phyloP scores from a whole-genome alignment of 2,329 filamentous ascomycete species.

The Diplodia seriata region DNA sequence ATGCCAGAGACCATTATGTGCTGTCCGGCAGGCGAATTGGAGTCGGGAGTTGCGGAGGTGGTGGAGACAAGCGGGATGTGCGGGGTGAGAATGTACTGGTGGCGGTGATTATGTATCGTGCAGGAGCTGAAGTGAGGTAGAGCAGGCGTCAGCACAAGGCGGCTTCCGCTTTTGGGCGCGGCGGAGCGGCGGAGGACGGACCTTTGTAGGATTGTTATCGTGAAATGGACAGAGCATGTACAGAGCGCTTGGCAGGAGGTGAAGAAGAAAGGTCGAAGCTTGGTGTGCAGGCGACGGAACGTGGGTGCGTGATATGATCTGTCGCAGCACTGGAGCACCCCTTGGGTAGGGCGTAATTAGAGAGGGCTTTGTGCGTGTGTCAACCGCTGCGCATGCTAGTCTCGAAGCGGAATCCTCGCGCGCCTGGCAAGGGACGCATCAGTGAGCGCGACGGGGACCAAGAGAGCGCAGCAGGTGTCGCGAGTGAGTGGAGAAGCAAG shows the following conservation, averaged over 20 bases:
- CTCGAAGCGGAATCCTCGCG: conserved; percentile 49
- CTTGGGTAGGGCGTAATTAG: conserved; percentile 44
- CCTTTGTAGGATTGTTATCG: conserved; percentile 31
- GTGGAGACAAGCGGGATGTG: conserved; percentile 19
- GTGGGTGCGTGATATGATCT: conserved; percentile 43
- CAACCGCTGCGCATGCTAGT: conserved; percentile 49
- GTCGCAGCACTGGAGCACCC: conserved; percentile 36
- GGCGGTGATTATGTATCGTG: conserved; percentile 37
- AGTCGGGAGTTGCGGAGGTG: background rate
- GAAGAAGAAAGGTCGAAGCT: conserved; percentile 31
- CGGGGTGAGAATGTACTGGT: conserved; percentile 28
- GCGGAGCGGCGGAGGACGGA: conserved; percentile 28
- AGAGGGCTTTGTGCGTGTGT: conserved; percentile 36
- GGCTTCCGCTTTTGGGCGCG: conserved; percentile 3
- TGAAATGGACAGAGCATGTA: conserved; percentile 31
- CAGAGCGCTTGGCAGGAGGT: conserved; percentile 33
- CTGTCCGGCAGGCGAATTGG: conserved; percentile 6
- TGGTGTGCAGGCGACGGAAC: conserved; percentile 30
- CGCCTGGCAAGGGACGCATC: conserved; percentile 50
- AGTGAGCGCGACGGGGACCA: conserved; percentile 39
- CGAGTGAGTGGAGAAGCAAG: conserved; percentile 40
- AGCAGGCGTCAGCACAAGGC: conserved; percentile 46
- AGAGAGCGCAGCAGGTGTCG: conserved; percentile 34
- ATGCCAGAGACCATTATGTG: conserved; percentile 32
- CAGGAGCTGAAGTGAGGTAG: conserved; percentile 39